Evolutionary conservation across 306 rosid species (phyloP), one percentile per base, ranked within the genome.

Genomic region (Quercus suber): DNA sequence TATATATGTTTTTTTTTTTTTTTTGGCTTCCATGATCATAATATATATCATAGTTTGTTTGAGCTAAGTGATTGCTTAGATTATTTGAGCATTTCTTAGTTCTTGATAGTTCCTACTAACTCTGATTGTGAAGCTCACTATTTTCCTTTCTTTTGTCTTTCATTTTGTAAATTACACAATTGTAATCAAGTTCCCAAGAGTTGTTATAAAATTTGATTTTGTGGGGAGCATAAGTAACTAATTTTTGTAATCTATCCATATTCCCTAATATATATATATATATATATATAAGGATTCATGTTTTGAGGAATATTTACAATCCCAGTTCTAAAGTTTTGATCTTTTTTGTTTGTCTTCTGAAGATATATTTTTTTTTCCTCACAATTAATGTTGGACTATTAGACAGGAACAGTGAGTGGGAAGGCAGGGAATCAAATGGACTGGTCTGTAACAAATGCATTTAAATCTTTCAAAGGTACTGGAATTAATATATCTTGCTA

Each of bases 401-500:
- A 85, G 90, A 85, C 78, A 73, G 86, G 83, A 76, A 74, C 80
- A 3, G 81, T 71, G 45, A 86, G 86, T 82, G 86, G 84, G 45
- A 80, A 77, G 75, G 74, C 73, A 25, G 73, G 69, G 69, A 81
- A 84, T 80, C 82, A 73, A 85, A 93, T 95, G 98, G 98, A 91
- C 58, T 96, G 98, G 97, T 69, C 79, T 69, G 87, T 69, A 76
- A 86, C 76, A n/a, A 91, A 76, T 77, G 84, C 93, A 64, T 86
- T 67, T 56, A 89, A 87, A 85, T 80, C 90, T 71, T 89, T 87
- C 83, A 95, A 91, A 91, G 97, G 98, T 93, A 78, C 49, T 19
- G 27, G 21, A 64, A 31, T 30, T 31, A 31, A 64, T 64, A 31
- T 15, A 68, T 68, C 25, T 3, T 35, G 27, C 28, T 17, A 28